Percentiles rank a stretch among this genome's conserved stretches.
Evolutionary conservation across 139 green algal genomes (phyloP).

Genomic region (Gonium pectorale): DNA sequence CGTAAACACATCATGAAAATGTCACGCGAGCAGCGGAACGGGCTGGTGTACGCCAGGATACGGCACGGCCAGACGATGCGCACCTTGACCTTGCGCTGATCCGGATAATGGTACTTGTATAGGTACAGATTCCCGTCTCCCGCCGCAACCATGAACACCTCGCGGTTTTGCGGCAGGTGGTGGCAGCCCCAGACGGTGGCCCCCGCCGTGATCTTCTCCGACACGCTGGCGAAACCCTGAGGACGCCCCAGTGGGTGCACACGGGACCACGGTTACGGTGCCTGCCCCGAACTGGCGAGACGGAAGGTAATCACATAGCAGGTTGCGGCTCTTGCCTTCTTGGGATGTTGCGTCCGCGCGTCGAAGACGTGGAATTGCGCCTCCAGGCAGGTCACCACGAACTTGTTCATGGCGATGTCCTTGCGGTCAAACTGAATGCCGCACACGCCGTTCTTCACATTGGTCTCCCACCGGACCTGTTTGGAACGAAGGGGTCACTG

Average conservation of each 20-base stretch:
- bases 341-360: constrained; percentile 82
- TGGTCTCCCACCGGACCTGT: constrained; percentile 81
- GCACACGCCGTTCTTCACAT: constrained; percentile 92
- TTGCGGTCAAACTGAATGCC: constrained; percentile 89
- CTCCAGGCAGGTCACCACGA: constrained; percentile 87
- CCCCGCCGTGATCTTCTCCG: constrained; percentile 64
- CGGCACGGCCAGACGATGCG: too few species aligned
- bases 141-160: constrained; percentile 79
- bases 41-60: too few species aligned
- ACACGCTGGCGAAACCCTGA: constrained; percentile 81
- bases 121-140: constrained; percentile 88
- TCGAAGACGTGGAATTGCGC: constrained; percentile 87
- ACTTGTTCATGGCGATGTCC: constrained; percentile 98
- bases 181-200: constrained; percentile 83
- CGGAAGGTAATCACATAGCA: neutral
- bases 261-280: too few species aligned
- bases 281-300: neutral
- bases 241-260: too few species aligned
- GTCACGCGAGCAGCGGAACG: too few species aligned
- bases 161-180: constrained; percentile 91
- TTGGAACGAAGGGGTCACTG: too few species aligned
- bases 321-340: constrained; percentile 48
- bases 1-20: too few species aligned
- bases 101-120: constrained; percentile 94
- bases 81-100: constrained; percentile 81